Base-by-base conservation (phyloP, 106 monocot species). In the Acanthochlamys bracteata region DNA sequence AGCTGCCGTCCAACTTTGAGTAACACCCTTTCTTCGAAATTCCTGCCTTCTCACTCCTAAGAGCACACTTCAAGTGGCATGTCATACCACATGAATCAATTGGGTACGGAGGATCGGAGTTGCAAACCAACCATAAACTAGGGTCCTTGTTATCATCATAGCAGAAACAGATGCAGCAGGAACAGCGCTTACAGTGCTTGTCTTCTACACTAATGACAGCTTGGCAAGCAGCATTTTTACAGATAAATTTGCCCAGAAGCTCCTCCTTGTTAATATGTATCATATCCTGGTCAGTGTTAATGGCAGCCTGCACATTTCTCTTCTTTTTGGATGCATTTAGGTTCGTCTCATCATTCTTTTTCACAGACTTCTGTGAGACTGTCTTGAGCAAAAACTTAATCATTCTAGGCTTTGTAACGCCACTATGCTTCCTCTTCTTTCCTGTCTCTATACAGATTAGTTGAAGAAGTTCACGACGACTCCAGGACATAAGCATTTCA, bases 111-210 rank as follows among this genome's bases (percentile, higher is more conserved):
- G 68, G n/a, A 42, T 93, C 90, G 9, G 86, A 65, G 15, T 24
- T 68, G 72, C 90, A 95, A 54, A 82, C 67, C 63, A 95, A 20
- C 94, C 94, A 95, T 6, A 90, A 74, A 61, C 84, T 90, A 41
- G 94, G 90, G 62, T 95, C 94, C 68, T 84, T 95, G 33, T 87
- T 95, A 40, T 95, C 94, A 64, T 95, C 93, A 55, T 74, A 95
- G 33, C 75, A 61, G 46, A 63, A 60, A 45, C 94, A 95, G 20
- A 90, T 77, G 56, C 84, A 81, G 71, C 90, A 95, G 0, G 90
- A 86, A 39, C 94, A 95, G 13, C 89, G 71, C 42, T 82, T 82
- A 55, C 94, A 95, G 47, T 86, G 86, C 13, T 57, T 41, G 53
- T 86, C 81, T 17, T 79, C 72, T 7, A 15, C 46, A 24, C 51